These are phyloP conservation scores for Malassezia sp. DNA, from an alignment of 1,284 basidiomycete genomes.

Conservation along the genomic window DNA sequence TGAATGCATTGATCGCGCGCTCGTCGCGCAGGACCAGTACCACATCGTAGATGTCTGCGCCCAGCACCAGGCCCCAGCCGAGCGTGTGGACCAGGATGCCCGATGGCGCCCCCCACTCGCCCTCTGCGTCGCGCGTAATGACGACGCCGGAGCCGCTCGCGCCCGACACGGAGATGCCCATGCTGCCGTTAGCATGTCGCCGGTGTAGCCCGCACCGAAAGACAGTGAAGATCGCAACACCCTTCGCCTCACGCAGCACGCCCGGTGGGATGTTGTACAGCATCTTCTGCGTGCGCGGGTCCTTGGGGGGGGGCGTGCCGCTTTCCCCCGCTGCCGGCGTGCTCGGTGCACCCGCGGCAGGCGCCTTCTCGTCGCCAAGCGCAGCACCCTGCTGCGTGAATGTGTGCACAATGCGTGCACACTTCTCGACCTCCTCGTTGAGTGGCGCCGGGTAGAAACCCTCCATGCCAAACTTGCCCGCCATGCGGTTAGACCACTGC, in stretches of 20 bases:
- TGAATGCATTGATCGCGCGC: conserved; percentile 36
- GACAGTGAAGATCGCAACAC: conserved; percentile 44
- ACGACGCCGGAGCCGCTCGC: conserved; percentile 43
- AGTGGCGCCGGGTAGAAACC: conserved; percentile 39
- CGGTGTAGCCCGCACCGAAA: no score
- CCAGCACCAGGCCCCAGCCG: conserved; percentile 39
- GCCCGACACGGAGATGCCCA: conserved; percentile 27
- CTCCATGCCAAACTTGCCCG: conserved; percentile 32
- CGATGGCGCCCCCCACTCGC: conserved; percentile 41
- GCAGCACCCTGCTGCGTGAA: conserved; percentile 31
- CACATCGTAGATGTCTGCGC: conserved; percentile 47
- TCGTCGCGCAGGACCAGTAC: conserved; percentile 44
- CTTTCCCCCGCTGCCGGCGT: no score
- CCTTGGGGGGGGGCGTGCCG: no score
- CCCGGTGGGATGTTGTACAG: conserved; percentile 42
- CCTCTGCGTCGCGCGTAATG: conserved; percentile 36
- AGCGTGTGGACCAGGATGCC: conserved; percentile 43
- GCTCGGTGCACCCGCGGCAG: no score
- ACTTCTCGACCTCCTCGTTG: conserved; percentile 35
- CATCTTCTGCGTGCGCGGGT: conserved; percentile 42
- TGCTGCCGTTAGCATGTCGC: no score
- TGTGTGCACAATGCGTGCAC: conserved; percentile 35
- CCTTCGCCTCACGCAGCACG: conserved; percentile 25
- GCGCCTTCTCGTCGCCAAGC: conserved; percentile 10
- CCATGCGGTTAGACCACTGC: conserved; percentile 24